phyloP scores from a whole-genome alignment of 805 yeast species.

The Starmerella bombicola region DNA sequence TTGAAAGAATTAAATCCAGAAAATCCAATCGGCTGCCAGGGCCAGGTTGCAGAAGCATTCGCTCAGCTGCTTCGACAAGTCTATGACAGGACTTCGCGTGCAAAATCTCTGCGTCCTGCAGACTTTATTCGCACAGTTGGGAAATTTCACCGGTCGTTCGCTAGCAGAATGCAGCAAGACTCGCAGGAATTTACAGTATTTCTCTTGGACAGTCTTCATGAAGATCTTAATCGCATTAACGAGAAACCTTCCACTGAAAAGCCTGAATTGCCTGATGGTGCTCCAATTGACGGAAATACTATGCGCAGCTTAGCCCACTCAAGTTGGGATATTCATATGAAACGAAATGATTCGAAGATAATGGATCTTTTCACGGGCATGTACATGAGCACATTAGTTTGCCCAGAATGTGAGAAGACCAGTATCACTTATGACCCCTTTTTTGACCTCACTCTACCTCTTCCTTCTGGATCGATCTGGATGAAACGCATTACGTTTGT shows the following conservation, averaged over 20 bases:
- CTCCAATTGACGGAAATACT: constrained; percentile 40
- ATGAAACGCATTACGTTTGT: constrained; percentile 48
- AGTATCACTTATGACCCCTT: constrained; percentile 90
- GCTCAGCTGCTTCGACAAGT: constrained; percentile 52
- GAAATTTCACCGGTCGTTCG: constrained; percentile 60
- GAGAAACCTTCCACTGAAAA: constrained; percentile 80
- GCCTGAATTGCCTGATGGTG: constrained; percentile 60
- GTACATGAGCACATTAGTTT: constrained; percentile 77
- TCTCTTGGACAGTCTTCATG: constrained; percentile 78
- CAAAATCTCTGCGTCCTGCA: constrained; percentile 43
- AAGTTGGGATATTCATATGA: constrained; percentile 70
- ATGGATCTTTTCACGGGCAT: constrained; percentile 80
- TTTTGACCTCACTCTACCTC: constrained; percentile 76
- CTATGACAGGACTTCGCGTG: constrained; percentile 30
- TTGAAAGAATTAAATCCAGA: constrained; percentile 53
- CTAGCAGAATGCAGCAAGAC: constrained; percentile 79
- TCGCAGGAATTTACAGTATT: constrained; percentile 87
- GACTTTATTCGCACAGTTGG: constrained; percentile 73
- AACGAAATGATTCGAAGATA: constrained; percentile 73
- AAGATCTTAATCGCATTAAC: constrained; percentile 72
- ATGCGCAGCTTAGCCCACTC: constrained; percentile 52
- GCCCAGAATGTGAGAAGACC: constrained; percentile 71
- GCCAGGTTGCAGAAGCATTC: constrained; percentile 68
- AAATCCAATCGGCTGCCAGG: constrained; percentile 79
- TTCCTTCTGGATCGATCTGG: constrained; percentile 66